Base-by-base conservation (phyloP, 163 green algal species). In the Chlamydomonas reinhardtii region DNA sequence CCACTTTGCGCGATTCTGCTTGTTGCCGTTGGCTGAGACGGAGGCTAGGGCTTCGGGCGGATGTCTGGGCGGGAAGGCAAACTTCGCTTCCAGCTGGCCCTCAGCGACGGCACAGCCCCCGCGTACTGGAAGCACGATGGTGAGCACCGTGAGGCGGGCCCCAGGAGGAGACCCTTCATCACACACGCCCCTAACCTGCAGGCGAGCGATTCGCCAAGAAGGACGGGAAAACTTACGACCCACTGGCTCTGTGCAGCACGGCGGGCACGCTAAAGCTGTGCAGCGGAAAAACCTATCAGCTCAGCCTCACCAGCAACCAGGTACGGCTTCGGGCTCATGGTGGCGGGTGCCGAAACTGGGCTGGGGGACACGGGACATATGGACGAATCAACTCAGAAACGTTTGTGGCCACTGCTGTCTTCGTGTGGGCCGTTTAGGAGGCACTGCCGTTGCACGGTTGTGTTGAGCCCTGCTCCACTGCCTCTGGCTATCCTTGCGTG, bases 61-160 rank as follows among this genome's bases (percentile, higher is more conserved):
- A 27, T 64, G 35, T 31, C 74, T 17, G 74, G 69, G 32, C 56
- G 74, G 0, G 74, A 52, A 56, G 74, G 31, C 22, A 73, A 31
- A 65, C 48, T 84, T 19, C 66, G 78, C 31, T 37, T 85, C 24
- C 65, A 85, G 48, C 66, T 85, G 6, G 27, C 29, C 9, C 32
- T 85, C 19, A 56, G 12, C 4, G 78, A 85, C 72, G 66, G 66
- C 35, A 68, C n/a, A 4, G 32, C 78, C 11, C 59, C 72, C 27
- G 78, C 64, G 2, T 85, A 85, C 78, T 85, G 68, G 66, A 85
- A 85, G 32, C 66, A 59, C 8, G 78, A 85, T 19, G 78, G 78
- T 85, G 43, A 52, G 68, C 15, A 25, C n/a, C n/a, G 29, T n/a
- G 8, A 9, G 29, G 16, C 62, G 8, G 39, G 39, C 8, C 24